Evolutionary conservation across 495 filamentous ascomycete species (phyloP).

Genomic region (Rhypophila decipiens): DNA sequence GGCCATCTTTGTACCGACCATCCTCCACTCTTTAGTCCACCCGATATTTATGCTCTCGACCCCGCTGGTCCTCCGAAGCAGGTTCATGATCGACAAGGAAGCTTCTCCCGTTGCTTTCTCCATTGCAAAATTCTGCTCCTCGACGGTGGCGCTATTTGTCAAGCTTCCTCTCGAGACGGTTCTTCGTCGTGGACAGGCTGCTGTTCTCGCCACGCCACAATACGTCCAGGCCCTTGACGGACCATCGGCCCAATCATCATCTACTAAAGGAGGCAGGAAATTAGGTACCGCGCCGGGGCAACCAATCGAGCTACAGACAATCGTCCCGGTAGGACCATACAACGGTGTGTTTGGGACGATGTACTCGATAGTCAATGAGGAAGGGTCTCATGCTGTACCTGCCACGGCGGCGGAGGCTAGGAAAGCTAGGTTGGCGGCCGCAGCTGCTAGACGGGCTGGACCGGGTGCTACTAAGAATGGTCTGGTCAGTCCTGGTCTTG

Average conservation of each 20-base stretch:
- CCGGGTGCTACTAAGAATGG: too few relatives aligned
- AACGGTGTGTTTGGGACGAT: constrained; percentile 78
- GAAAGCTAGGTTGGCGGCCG: constrained; percentile 2
- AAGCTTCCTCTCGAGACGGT: constrained; percentile 89
- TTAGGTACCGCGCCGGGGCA: neutral
- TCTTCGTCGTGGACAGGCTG: constrained; percentile 77
- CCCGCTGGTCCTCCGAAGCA: constrained; percentile 73
- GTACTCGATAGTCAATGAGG: constrained; percentile 79
- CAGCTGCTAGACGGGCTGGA: constrained; percentile 9
- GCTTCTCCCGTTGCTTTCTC: constrained; percentile 74
- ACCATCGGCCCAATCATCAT: constrained; percentile 18
- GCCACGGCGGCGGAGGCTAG: constrained; percentile 19
- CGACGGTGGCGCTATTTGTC: constrained; percentile 71
- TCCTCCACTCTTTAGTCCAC: constrained; percentile 78
- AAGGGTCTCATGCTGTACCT: constrained; percentile 50
- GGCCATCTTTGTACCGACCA: constrained; percentile 68
- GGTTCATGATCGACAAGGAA: constrained; percentile 73
- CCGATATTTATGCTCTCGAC: constrained; percentile 71
- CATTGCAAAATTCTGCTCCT: constrained; percentile 68
- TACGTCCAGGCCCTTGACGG: constrained; percentile 39
- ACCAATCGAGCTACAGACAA: constrained; percentile 65
- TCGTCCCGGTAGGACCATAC: constrained; percentile 70
- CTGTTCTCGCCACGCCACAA: constrained; percentile 42
- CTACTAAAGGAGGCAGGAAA: constrained; percentile 15
- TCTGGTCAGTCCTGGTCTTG: too few relatives aligned